Evolutionary conservation across 352 stramenopile species (phyloP).

Genomic region (Pythium guiyangense): DNA sequence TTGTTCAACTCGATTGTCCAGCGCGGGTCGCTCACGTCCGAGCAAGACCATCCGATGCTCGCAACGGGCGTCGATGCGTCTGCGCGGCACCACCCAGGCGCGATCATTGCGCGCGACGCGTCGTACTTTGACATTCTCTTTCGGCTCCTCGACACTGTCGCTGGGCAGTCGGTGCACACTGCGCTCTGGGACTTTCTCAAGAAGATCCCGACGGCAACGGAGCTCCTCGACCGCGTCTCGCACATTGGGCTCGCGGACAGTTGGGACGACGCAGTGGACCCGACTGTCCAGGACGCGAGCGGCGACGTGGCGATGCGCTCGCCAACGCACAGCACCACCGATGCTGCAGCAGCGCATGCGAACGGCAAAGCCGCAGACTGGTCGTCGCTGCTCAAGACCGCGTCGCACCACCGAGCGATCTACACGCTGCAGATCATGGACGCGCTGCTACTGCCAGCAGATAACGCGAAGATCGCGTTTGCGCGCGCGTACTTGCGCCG

Average conservation of each 20-base stretch:
- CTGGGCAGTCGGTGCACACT: constrained; percentile 54
- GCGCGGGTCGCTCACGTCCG: constrained; percentile 26
- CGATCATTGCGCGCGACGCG: constrained; percentile 56
- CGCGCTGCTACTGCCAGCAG: constrained; percentile 69
- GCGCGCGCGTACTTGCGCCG: constrained; percentile 56
- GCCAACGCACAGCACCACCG: constrained; percentile 7
- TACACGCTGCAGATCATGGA: constrained; percentile 89
- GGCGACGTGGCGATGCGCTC: constrained; percentile 43
- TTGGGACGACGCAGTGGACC: constrained; percentile 13
- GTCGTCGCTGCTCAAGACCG: constrained; percentile 60
- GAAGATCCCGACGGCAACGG: constrained; percentile 73
- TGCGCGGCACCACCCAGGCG: constrained; percentile 41
- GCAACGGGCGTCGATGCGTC: constrained; percentile 4
- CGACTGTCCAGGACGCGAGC: background rate
- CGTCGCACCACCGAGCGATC: constrained; percentile 76
- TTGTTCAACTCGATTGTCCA: constrained; percentile 83
- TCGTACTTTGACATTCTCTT: constrained; percentile 87
- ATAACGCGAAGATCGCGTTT: constrained; percentile 49
- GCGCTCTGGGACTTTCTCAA: constrained; percentile 78
- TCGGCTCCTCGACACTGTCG: constrained; percentile 67
- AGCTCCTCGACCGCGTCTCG: constrained; percentile 59
- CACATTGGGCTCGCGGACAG: constrained; percentile 34
- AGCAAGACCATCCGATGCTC: constrained; percentile 37
- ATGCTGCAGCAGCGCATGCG: too few relatives aligned
- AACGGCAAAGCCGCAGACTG: constrained; percentile 36